Evolutionary conservation across 495 filamentous ascomycete species (phyloP).

Genomic region (Podospora appendiculata): DNA sequence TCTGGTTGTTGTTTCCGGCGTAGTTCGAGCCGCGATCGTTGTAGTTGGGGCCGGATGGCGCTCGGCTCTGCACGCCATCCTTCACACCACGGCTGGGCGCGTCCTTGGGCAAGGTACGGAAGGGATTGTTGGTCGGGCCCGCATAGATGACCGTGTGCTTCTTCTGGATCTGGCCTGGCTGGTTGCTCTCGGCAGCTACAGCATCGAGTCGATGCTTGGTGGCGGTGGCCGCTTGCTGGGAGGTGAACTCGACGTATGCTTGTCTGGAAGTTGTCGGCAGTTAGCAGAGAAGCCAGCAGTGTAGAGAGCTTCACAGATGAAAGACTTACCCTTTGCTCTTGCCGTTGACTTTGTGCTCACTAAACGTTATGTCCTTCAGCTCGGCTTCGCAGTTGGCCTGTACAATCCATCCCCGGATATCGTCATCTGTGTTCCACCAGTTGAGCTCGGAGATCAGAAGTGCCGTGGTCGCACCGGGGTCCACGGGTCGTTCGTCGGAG

Average conservation of each 20-base stretch:
- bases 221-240: constrained; percentile 78
- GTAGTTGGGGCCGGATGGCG: constrained; percentile 26
- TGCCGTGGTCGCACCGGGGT: constrained; percentile 75
- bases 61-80: constrained; percentile 41
- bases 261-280: constrained; percentile 48
- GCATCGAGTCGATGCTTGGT: constrained; percentile 75
- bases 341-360: constrained; percentile 96
- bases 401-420: constrained; percentile 81
- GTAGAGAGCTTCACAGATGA: no score
- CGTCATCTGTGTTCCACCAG: constrained; percentile 97
- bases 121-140: constrained; percentile 72
- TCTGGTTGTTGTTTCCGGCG: constrained; percentile 36
- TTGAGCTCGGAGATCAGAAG: constrained; percentile 79
- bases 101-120: constrained; percentile 88
- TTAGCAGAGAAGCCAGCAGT: constrained; percentile 5
- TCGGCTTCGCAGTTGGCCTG: constrained; percentile 70
- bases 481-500: constrained; percentile 66
- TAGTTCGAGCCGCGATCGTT: constrained; percentile 29
- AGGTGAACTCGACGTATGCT: constrained; percentile 81
- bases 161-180: constrained; percentile 44
- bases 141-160: constrained; percentile 69
- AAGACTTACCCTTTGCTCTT: constrained; percentile 86
- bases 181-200: constrained; percentile 30
- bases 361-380: constrained; percentile 89
- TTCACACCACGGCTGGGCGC: constrained; percentile 68